These are phyloP conservation scores for Aspergillus alliaceus DNA, from an alignment of 2,329 filamentous ascomycete species.

Conservation along the genomic window DNA sequence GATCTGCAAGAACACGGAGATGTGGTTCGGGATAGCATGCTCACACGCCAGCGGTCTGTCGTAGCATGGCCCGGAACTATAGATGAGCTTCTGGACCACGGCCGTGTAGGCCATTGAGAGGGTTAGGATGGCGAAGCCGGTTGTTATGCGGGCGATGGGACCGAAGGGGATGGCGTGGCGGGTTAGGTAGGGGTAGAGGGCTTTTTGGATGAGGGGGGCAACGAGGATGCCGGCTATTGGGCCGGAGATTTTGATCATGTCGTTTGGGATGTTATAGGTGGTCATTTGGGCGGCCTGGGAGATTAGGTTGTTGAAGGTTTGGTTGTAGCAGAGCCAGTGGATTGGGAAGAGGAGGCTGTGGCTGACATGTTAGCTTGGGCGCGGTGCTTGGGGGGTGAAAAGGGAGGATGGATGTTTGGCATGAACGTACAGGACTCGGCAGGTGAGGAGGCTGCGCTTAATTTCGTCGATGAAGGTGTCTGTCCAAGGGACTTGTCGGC, in stretches of 20 bases:
- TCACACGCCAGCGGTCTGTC: not conserved
- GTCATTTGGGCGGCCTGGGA: conserved; percentile 59
- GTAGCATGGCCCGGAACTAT: conserved; percentile 23
- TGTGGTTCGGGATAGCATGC: not conserved
- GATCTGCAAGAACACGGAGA: conserved; percentile 34
- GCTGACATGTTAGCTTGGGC: not conserved
- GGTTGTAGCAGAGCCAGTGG: conserved; percentile 28
- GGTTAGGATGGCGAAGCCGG: conserved; percentile 63
- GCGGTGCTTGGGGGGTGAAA: too few relatives aligned
- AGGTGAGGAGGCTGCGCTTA: not conserved
- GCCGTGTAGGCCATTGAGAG: conserved; percentile 57
- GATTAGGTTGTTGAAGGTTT: conserved; percentile 63
- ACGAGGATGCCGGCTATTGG: conserved; percentile 71
- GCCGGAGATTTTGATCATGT: conserved; percentile 69
- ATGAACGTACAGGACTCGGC: not conserved
- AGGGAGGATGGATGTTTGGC: too few relatives aligned
- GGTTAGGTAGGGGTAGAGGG: conserved; percentile 65
- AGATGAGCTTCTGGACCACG: conserved; percentile 52
- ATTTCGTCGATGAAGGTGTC: not conserved
- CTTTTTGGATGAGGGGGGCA: conserved; percentile 63
- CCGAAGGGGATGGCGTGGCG: conserved; percentile 62
- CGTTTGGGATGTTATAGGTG: conserved; percentile 68
- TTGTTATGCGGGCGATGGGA: conserved; percentile 69
- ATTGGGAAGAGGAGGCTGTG: conserved; percentile 8
- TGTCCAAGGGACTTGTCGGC: not conserved